Evolutionary conservation across 2,329 filamentous ascomycete species (phyloP).

Genomic region (Stachybotrys chartarum): DNA sequence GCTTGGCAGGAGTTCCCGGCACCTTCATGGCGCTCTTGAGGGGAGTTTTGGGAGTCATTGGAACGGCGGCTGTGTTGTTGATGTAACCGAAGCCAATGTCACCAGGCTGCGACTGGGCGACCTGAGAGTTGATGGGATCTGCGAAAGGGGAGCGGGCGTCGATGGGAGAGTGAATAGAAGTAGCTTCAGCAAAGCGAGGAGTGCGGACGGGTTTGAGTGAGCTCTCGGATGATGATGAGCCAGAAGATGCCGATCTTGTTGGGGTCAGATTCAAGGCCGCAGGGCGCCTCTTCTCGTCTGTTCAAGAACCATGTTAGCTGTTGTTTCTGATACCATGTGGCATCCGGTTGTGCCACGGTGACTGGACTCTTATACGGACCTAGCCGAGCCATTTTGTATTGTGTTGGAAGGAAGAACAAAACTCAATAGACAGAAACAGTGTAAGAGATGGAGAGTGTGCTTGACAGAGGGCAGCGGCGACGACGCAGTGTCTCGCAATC

Average conservation of each 20-base stretch:
- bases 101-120: slow-evolving; percentile 62
- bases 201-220: slow-evolving; percentile 63
- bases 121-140: slow-evolving; percentile 47
- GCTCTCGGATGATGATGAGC: slow-evolving; percentile 44
- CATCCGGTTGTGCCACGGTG: not conserved
- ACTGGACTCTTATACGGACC: slow-evolving; percentile 20
- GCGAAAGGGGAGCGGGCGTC: slow-evolving; percentile 54
- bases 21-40: slow-evolving; percentile 87
- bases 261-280: slow-evolving; percentile 47
- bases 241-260: slow-evolving; percentile 39
- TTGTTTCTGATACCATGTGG: not conserved
- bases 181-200: slow-evolving; percentile 76
- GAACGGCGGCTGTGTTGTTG: slow-evolving; percentile 52
- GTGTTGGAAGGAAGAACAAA: slow-evolving; percentile 7
- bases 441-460: slow-evolving; percentile 1
- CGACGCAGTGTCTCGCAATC: not conserved
- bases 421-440: slow-evolving; percentile 2
- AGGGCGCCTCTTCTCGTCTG: slow-evolving; percentile 51
- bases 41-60: slow-evolving; percentile 66
- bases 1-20: slow-evolving; percentile 71
- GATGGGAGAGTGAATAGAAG: slow-evolving; percentile 69
- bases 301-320: slow-evolving; percentile 18
- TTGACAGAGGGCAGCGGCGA: not conserved
- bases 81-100: slow-evolving; percentile 95
- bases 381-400: slow-evolving; percentile 29